Percentiles rank a stretch among this genome's conserved stretches.
These are phyloP conservation scores for Pigoraptor vietnamica DNA, from an alignment of 78 protist genomes.

Conservation along the genomic window DNA sequence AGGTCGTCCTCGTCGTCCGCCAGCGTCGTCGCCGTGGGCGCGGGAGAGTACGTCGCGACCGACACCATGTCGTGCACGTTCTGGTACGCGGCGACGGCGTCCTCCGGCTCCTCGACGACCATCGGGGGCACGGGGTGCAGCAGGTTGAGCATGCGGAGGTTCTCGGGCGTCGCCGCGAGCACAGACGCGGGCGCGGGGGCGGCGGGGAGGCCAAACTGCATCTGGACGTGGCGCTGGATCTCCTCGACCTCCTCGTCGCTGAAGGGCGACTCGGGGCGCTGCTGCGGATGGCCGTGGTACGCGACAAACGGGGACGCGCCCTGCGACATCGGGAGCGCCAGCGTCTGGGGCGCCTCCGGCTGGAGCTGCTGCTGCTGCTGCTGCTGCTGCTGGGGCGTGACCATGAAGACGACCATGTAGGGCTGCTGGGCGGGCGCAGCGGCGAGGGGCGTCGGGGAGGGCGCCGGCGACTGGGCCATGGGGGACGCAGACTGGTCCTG, in stretches of 20 bases:
- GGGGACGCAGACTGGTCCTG: background rate
- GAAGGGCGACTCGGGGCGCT: background rate
- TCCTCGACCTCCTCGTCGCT: background rate
- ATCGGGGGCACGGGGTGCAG: no score
- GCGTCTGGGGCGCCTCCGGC: background rate
- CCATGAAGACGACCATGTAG: background rate
- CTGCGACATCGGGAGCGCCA: no score
- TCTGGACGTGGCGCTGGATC: background rate
- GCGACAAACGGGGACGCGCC: no score
- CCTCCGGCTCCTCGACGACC: background rate
- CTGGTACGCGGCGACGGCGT: background rate
- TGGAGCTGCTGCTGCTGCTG: background rate
- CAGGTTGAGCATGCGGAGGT: background rate
- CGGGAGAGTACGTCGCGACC: background rate
- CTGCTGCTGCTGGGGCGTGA: background rate
- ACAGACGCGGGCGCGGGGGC: background rate
- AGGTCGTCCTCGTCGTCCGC: background rate
- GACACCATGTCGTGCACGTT: background rate
- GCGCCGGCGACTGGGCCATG: background rate
- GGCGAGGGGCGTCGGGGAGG: background rate
- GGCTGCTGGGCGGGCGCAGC: background rate
- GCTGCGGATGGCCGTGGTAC: no score
- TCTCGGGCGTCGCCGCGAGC: background rate
- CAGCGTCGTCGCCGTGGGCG: background rate
- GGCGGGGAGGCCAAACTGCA: background rate